Conservation (phyloP, 2,329 filamentous ascomycete species). For the Ophiostoma novo-ulmi region DNA sequence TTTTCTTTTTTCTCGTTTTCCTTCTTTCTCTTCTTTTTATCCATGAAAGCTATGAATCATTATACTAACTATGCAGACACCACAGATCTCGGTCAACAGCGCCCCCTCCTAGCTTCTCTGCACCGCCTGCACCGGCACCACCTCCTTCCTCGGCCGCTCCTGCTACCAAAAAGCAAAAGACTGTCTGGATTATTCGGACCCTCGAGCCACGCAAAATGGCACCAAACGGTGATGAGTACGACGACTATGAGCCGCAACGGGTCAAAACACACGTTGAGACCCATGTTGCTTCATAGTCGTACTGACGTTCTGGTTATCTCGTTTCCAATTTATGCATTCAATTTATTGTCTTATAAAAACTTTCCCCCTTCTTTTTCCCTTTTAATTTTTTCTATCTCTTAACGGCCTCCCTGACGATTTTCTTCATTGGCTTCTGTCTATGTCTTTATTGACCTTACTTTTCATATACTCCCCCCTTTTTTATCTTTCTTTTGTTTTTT, state of each 20-base stretch:
- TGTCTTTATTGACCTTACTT: neutral
- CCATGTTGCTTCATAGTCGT: constrained; percentile 16
- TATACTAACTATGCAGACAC: neutral
- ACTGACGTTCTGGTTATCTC: too few relatives aligned
- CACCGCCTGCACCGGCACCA: constrained; percentile 13
- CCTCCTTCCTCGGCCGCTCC: constrained; percentile 4
- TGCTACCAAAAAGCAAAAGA: constrained; percentile 23
- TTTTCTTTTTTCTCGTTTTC: neutral
- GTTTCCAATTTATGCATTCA: too few relatives aligned
- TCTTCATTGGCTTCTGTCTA: neutral
- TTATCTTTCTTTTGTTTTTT: neutral
- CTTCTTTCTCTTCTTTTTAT: too few relatives aligned
- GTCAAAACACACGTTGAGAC: constrained; percentile 26
- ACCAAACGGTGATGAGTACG: constrained; percentile 17
- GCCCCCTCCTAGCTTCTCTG: constrained; percentile 6
- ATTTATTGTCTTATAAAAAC: too few relatives aligned
- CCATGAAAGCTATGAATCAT: neutral
- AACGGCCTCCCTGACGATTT: neutral
- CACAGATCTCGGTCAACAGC: neutral
- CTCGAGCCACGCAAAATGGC: constrained; percentile 23
- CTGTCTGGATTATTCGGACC: constrained; percentile 27
- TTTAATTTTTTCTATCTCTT: neutral
- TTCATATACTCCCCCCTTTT: neutral
- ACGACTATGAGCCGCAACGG: constrained; percentile 24
- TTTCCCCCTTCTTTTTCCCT: too few relatives aligned